A percentile compares a stretch with the other conserved stretches of the same genome.
Evolutionary conservation across 305 asterid genomes (phyloP).

Genomic region (Solanum hybrid): DNA sequence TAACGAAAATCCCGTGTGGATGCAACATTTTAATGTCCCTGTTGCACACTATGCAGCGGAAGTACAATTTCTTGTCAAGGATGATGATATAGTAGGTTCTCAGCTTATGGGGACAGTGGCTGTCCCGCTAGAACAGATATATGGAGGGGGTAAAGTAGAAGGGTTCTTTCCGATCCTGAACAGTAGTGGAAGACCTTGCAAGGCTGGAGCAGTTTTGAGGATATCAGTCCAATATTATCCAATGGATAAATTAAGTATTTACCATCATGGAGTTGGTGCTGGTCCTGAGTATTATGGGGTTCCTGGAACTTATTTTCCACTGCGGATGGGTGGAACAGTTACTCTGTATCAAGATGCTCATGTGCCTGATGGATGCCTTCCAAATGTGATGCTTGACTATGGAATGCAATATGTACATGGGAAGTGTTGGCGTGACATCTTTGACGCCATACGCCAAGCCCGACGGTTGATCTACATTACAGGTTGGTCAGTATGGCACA

Average conservation of each 20-base stretch:
- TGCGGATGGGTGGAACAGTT: slow-evolving; percentile 87
- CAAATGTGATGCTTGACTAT: slow-evolving; percentile 56
- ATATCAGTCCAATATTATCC: slow-evolving; percentile 64
- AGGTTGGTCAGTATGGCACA: slow-evolving; percentile 99
- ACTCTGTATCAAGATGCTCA: slow-evolving; percentile 98
- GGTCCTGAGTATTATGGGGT: slow-evolving; percentile 84
- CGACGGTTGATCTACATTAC: slow-evolving; percentile 73
- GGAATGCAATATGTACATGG: slow-evolving; percentile 79
- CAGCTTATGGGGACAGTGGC: slow-evolving; percentile 86
- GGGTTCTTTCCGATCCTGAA: slow-evolving; percentile 74
- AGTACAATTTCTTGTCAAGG: slow-evolving; percentile 83
- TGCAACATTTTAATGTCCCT: slow-evolving; percentile 73
- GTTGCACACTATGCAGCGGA: slow-evolving; percentile 88
- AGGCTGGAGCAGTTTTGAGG: slow-evolving; percentile 76
- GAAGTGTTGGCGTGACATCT: slow-evolving; percentile 85
- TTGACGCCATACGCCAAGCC: slow-evolving; percentile 76
- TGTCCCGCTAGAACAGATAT: slow-evolving; percentile 74
- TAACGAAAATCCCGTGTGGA: slow-evolving; percentile 86
- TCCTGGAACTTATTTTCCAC: slow-evolving; percentile 89
- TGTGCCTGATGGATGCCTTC: slow-evolving; percentile 80
- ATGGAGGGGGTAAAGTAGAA: slow-evolving; percentile 56
- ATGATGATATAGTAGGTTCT: slow-evolving; percentile 82
- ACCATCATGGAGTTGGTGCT: slow-evolving; percentile 79
- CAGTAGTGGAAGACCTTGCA: slow-evolving; percentile 70
- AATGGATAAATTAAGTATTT: slow-evolving; percentile 60